Evolutionary conservation across 225 moss, liverwort and hornwort genomes (phyloP).

Genomic region (Sphagnum contortum): DNA sequence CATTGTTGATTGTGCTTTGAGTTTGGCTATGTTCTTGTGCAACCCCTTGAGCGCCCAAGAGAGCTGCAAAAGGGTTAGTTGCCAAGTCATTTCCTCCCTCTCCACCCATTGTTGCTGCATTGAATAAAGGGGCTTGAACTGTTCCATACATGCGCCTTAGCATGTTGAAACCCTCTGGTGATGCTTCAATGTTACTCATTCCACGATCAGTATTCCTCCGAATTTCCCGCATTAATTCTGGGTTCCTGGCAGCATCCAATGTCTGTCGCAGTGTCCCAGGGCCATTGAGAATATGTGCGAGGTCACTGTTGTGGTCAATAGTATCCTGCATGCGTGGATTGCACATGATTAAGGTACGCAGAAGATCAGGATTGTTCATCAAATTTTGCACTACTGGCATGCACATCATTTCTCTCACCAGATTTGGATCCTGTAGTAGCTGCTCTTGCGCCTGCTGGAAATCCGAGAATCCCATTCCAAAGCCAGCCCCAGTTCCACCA

Average conservation of each 20-base stretch:
- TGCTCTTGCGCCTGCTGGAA: constrained; percentile 99
- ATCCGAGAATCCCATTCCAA: constrained; percentile 39
- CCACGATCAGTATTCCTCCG: constrained; percentile 98
- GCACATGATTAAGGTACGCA: constrained; percentile 96
- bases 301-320: constrained; percentile 91
- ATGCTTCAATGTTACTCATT: constrained; percentile 99
- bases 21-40: constrained; percentile 49
- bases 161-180: constrained; percentile 99
- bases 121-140: constrained; percentile 88
- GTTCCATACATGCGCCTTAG: constrained; percentile 99
- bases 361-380: constrained; percentile 97
- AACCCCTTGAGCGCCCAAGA: constrained; percentile 61
- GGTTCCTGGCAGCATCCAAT: constrained; percentile 92
- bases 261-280: constrained; percentile 96
- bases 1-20: constrained; percentile 30
- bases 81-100: constrained; percentile 73
- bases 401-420: constrained; percentile 99
- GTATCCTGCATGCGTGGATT: constrained; percentile 98
- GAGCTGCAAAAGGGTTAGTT: constrained; percentile 82
- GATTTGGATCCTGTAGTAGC: constrained; percentile 94
- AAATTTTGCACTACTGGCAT: constrained; percentile 97
- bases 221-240: constrained; percentile 99
- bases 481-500: constrained; percentile 61
- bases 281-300: constrained; percentile 92
- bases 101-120: constrained; percentile 91